Base-by-base conservation (phyloP, 1,284 basidiomycete genomes). In the Austropuccinia psidii region DNA sequence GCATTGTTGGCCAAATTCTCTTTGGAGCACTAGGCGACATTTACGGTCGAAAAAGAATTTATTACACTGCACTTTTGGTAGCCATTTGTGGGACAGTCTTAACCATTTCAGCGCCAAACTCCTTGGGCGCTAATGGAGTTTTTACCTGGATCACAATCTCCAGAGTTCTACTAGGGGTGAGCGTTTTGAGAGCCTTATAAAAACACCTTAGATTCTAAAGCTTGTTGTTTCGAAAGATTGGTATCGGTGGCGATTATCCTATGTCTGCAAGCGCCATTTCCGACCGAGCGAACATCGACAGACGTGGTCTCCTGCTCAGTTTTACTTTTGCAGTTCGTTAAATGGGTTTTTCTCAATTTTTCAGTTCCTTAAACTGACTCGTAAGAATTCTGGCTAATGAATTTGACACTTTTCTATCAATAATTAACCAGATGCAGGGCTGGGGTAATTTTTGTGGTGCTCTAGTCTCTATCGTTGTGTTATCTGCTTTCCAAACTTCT, bases 171-270 rank as follows among this genome's bases (percentile, higher is more conserved):
- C 43, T 64, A 43, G 61, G 61, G n/a, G 61, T 64, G 13, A 64
- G 61, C 27, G 24, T 49, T 45, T 19, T 57, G n/a, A n/a, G n/a
- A 45, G 43, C n/a, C 43, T 45, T n/a, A 45, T 45, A n/a, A 45
- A 45, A 45, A n/a, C n/a, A n/a, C n/a, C 24, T 9, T 54, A 11
- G 9, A 29, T n/a, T 54, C 27, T 60, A n/a, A 39, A n/a, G n/a
- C n/a, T n/a, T n/a, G n/a, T n/a, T n/a, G n/a, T n/a, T n/a, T n/a
- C n/a, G n/a, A n/a, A 19, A 64, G 61, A 64, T 64, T 45, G 61
- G 61, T 7, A 64, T 64, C 17, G 61, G 61, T 39, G 61, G 61
- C 1, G 61, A 64, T 64, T 64, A 64, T 64, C 61, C 61, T 7
- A 64, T 64, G 61, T 64, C 61, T 43, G 61, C 61, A 2, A 64